A percentile compares a stretch with the other conserved stretches of the same genome.
Conservation (phyloP, 345 rosid species). For the Ceriops decandra region DNA sequence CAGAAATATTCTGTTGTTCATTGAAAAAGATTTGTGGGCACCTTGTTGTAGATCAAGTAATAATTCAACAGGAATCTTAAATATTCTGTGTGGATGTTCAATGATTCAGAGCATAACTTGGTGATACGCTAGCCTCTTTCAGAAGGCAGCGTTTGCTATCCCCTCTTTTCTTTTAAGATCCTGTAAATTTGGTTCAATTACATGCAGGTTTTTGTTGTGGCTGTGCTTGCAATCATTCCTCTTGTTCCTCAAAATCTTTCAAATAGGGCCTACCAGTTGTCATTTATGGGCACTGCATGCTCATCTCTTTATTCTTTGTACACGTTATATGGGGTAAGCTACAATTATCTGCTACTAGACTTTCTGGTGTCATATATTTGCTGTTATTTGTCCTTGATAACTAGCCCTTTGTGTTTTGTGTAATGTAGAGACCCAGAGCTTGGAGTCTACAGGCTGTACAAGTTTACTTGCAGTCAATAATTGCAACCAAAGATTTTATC, state of each 20-base stretch:
- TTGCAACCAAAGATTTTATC: slow-evolving; percentile 87
- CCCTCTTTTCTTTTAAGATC: too few species aligned
- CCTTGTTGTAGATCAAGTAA: too few species aligned
- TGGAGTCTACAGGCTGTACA: slow-evolving; percentile 89
- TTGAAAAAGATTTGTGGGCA: too few species aligned
- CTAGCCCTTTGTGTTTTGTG: slow-evolving; percentile 16
- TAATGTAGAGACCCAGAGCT: slow-evolving; percentile 68
- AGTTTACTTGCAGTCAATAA: slow-evolving; percentile 72
- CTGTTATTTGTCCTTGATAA: slow-evolving; percentile 16
- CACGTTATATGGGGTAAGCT: slow-evolving; percentile 79
- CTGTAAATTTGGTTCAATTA: slow-evolving; percentile 2
- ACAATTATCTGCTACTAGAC: neutral
- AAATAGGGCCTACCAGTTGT: slow-evolving; percentile 76
- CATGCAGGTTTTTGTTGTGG: slow-evolving; percentile 79
- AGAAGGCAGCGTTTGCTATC: too few species aligned
- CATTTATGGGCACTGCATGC: slow-evolving; percentile 91
- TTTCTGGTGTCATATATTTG: slow-evolving; percentile 7
- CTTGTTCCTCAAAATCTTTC: slow-evolving; percentile 68
- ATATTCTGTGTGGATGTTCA: too few species aligned
- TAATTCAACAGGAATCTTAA: too few species aligned
- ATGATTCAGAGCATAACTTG: too few species aligned
- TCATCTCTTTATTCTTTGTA: slow-evolving; percentile 79
- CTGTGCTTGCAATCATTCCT: slow-evolving; percentile 83
- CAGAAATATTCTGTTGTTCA: too few species aligned
- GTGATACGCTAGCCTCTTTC: too few species aligned